phyloP scores from a whole-genome alignment of 495 filamentous ascomycete species.

The Ascobolus immersus region DNA sequence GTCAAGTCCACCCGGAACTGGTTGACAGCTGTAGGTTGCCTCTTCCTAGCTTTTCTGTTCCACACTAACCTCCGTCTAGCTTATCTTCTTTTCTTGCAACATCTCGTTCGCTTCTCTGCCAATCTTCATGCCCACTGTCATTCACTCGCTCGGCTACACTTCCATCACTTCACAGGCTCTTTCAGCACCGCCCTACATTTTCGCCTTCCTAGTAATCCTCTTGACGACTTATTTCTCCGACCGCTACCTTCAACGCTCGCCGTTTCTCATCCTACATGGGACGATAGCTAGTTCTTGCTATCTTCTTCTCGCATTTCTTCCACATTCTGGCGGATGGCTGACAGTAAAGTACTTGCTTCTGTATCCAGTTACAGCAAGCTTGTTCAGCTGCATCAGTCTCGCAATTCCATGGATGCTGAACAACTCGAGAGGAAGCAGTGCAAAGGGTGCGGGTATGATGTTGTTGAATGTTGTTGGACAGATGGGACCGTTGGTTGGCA shows the following conservation, averaged over 20 bases:
- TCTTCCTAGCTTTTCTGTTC: neutral
- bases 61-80: conserved; percentile 4
- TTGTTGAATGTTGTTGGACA: conserved; percentile 48
- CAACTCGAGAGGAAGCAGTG: conserved; percentile 47
- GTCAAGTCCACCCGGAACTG: conserved; percentile 11
- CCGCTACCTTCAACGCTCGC: conserved; percentile 41
- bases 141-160: conserved; percentile 52
- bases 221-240: conserved; percentile 47
- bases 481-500: conserved; percentile 45
- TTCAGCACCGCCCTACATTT: conserved; percentile 56
- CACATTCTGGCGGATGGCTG: conserved; percentile 1
- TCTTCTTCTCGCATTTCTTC: conserved; percentile 35
- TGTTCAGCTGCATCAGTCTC: conserved; percentile 43
- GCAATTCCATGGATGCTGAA: conserved; percentile 54
- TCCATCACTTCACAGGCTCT: conserved; percentile 52
- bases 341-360: conserved; percentile 37
- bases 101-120: conserved; percentile 59
- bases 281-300: conserved; percentile 46
- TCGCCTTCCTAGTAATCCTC: conserved; percentile 46
- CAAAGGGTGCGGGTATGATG: conserved; percentile 43
- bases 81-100: conserved; percentile 33
- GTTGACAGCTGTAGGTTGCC: conserved; percentile 6
- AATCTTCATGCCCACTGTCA: conserved; percentile 61
- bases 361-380: conserved; percentile 42
- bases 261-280: conserved; percentile 36